These are phyloP conservation scores for Suillus brevipes DNA, from an alignment of 768 basidiomycete genomes.

Conservation along the genomic window DNA sequence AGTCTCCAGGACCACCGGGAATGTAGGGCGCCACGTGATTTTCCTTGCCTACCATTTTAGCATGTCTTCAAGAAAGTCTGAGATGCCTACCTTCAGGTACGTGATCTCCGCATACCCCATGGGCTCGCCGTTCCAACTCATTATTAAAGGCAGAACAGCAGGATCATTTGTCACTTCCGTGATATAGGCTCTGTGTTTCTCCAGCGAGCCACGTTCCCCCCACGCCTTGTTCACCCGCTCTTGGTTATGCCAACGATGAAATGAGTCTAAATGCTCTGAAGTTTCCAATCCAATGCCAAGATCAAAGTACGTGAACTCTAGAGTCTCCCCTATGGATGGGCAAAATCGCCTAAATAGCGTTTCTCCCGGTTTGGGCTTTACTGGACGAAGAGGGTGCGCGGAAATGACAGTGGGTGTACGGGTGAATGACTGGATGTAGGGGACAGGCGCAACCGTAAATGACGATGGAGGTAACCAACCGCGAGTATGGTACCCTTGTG, in stretches of 20 bases:
- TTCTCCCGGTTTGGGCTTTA: conserved; percentile 43
- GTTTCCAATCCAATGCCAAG: conserved; percentile 14
- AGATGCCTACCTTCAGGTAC: conserved; percentile 45
- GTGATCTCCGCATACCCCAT: conserved; percentile 48
- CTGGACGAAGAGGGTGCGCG: conserved; percentile 51
- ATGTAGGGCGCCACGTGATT: conserved; percentile 27
- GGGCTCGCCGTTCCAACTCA: conserved; percentile 46
- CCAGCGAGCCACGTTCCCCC: conserved; percentile 46
- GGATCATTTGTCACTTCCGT: conserved; percentile 37
- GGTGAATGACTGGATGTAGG: conserved; percentile 42
- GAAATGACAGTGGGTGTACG: conserved; percentile 47
- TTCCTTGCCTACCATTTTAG: conserved; percentile 14
- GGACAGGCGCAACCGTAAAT: conserved; percentile 33
- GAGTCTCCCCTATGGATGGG: conserved; percentile 34
- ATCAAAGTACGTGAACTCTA: conserved; percentile 33
- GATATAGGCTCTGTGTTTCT: conserved; percentile 45
- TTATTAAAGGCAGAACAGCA: conserved; percentile 40
- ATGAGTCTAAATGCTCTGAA: conserved; percentile 41
- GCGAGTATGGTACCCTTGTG: conserved; percentile 28
- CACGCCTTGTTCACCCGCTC: conserved; percentile 47
- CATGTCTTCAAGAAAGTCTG: background rate
- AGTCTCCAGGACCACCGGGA: conserved; percentile 29
- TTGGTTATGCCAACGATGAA: conserved; percentile 51
- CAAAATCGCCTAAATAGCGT: conserved; percentile 40
- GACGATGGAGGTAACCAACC: conserved; percentile 34